These are phyloP conservation scores for Colletotrichum scovillei DNA, from an alignment of 2,329 filamentous ascomycete species.

Conservation along the genomic window DNA sequence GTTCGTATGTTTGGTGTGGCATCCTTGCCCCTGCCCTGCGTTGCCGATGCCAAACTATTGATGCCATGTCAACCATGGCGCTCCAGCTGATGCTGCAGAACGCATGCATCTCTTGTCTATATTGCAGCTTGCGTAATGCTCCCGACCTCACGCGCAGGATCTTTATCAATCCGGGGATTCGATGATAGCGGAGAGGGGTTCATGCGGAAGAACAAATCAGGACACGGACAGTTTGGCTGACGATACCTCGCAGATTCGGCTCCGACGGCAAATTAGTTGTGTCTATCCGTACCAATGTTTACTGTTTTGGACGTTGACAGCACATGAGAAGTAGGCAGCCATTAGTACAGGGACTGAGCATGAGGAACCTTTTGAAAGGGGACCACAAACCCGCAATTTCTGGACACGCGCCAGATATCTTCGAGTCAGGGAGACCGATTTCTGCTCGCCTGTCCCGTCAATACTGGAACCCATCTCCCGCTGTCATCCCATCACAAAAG, in stretches of 20 bases:
- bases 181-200: neutral
- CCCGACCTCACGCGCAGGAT: too few species aligned
- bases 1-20: neutral
- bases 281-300: neutral
- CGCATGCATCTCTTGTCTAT: neutral
- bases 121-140: neutral
- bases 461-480: neutral
- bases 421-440: neutral
- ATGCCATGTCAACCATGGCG: conserved; percentile 5
- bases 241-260: neutral
- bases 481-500: neutral
- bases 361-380: neutral
- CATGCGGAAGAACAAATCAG: neutral
- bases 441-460: neutral
- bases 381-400: neutral
- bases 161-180: too few species aligned
- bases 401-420: neutral
- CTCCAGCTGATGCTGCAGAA: conserved; percentile 10
- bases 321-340: too few species aligned
- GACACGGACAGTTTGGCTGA: neutral
- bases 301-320: neutral
- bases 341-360: neutral
- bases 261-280: neutral
- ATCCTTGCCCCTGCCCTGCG: neutral
- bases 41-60: conserved; percentile 12